Base-by-base conservation (phyloP, 2,329 filamentous ascomycete species). In the Cladobotryum mycophilum region DNA sequence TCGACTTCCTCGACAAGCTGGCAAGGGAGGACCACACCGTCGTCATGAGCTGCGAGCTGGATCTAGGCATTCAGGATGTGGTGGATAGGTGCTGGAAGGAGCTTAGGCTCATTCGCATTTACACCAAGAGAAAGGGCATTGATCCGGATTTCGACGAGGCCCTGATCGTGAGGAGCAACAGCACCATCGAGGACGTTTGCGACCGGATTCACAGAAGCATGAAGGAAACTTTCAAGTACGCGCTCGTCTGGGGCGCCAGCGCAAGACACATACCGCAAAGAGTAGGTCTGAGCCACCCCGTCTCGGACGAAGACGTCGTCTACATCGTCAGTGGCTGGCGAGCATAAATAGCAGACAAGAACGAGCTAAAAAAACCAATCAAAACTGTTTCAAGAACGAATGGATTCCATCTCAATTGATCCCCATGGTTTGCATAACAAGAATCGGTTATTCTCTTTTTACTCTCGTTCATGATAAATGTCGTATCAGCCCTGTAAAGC, bases 201-300 rank as follows among this genome's bases (percentile, higher is more conserved):
- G 93, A 99, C 69, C 84, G 89, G 61, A 88, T 99, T 59, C 93
- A 99, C 72, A 79, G 93, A 55, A 93, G 84, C 22, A 74, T 99
- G 58, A 99, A 97, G 80, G 95, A 99, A 56, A 96, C 90, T 4
- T 99, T 97, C 79, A 99, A 97, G 76, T 96, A 97, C 72, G 95
- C 93, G 3, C 72, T 97, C 58, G 93, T 99, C 0, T 99, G 95
- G 95, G 93, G 93, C 4, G 91, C 91, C 15, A 97, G 92, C 69
- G 93, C 93, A 35, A 84, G 89, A 62, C 95, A 99, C 75, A 78
- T 97, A 35, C 93, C 95, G 35, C 93, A 99, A 75, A 78, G 93
- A 55, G 92, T 96, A 36, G 95, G 93, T 1, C 69, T 99, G 62
- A 76, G 81, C 6, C 93, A 99, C 75, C 63, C 81, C 12, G 91